phyloP scores from a whole-genome alignment of 441 rosid genomes.

The Adansonia gregorii region DNA sequence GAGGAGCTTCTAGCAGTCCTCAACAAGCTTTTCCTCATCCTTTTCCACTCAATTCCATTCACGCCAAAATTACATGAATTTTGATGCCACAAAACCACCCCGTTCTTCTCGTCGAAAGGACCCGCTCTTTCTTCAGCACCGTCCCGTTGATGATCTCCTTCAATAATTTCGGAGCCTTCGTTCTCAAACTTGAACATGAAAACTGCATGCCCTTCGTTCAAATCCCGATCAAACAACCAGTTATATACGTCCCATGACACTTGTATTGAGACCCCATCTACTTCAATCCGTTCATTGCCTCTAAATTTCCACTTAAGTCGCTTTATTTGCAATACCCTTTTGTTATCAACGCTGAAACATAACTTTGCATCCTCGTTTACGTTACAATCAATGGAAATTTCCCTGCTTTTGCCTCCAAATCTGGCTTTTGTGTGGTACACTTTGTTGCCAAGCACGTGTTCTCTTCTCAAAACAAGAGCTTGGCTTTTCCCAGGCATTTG shows the following conservation, averaged over 20 bases:
- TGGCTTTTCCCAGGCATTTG: conserved; percentile 45
- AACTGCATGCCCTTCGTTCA: conserved; percentile 53
- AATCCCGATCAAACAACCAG: conserved; percentile 67
- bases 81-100: conserved; percentile 48
- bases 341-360: conserved; percentile 55
- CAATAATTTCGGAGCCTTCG: conserved; percentile 32
- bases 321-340: conserved; percentile 67
- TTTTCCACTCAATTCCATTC: conserved; percentile 69
- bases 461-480: conserved; percentile 64
- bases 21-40: conserved; percentile 69
- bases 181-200: conserved; percentile 83
- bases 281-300: conserved; percentile 75
- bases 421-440: conserved; percentile 66
- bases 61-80: conserved; percentile 49
- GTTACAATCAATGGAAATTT: conserved; percentile 68
- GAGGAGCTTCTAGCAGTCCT: conserved; percentile 69
- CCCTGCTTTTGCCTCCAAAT: conserved; percentile 69
- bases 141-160: conserved; percentile 30
- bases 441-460: conserved; percentile 73
- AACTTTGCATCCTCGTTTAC: conserved; percentile 62
- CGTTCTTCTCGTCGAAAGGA: conserved; percentile 33
- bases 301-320: conserved; percentile 86
- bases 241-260: conserved; percentile 93
- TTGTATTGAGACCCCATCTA: conserved; percentile 67
- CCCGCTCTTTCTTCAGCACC: background rate